phyloP scores from a whole-genome alignment of 257 asterid species.

The Petunia secreta region DNA sequence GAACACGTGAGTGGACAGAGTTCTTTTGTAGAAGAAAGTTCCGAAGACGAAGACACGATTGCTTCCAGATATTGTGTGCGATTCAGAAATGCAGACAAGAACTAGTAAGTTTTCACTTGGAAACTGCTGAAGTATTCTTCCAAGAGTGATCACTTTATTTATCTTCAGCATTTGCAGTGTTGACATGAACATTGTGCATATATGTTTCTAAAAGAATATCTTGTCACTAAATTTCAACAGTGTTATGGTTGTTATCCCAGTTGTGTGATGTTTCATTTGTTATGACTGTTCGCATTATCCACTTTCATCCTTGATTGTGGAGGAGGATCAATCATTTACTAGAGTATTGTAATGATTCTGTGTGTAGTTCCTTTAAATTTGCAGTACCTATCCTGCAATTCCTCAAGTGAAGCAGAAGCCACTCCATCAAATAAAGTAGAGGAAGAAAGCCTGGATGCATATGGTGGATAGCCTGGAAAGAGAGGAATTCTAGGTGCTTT shows the following conservation, averaged over 20 bases:
- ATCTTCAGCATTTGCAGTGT: not conserved
- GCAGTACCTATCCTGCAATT: slow-evolving; percentile 52
- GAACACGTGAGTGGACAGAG: slow-evolving; percentile 26
- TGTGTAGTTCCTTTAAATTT: slow-evolving; percentile 23
- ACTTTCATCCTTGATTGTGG: not conserved
- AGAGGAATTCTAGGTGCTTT: too few relatives aligned
- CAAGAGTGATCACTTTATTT: slow-evolving; percentile 12
- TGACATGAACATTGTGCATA: not conserved
- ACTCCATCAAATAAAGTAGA: slow-evolving; percentile 57
- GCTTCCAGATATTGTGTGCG: slow-evolving; percentile 42
- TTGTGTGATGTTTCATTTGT: slow-evolving; percentile 12
- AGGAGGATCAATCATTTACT: not conserved
- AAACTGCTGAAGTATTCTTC: slow-evolving; percentile 16
- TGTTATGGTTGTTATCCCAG: not conserved
- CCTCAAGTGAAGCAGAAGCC: slow-evolving; percentile 45
- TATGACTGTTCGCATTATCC: not conserved
- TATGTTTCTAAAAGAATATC: not conserved
- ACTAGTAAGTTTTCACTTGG: slow-evolving; percentile 44
- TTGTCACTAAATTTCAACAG: not conserved
- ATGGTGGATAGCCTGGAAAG: too few relatives aligned
- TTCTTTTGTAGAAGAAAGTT: slow-evolving; percentile 45
- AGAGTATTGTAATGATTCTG: slow-evolving; percentile 2
- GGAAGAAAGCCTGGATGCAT: slow-evolving; percentile 38
- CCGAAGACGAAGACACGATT: slow-evolving; percentile 51
- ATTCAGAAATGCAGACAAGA: slow-evolving; percentile 40